Conservation (phyloP, 1,284 basidiomycete genomes). For the Chondrostereum purpureum region DNA sequence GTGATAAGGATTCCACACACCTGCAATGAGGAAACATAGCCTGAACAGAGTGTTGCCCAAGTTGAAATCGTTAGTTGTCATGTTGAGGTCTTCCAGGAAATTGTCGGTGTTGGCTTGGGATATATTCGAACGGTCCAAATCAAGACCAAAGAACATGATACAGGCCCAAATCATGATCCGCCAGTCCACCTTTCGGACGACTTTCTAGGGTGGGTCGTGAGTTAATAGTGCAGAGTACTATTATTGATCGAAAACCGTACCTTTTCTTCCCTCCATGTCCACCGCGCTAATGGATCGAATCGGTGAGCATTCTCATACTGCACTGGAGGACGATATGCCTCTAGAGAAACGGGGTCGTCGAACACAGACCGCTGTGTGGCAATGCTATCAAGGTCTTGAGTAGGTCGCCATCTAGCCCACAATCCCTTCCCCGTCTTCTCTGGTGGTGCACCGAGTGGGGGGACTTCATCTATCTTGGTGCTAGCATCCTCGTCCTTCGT, state of each 20-base stretch:
- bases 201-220: slow-evolving; percentile 24
- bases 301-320: slow-evolving; percentile 57
- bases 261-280: slow-evolving; percentile 68
- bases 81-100: slow-evolving; percentile 43
- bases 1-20: slow-evolving; percentile 17
- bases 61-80: slow-evolving; percentile 57
- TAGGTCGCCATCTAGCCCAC: slow-evolving; percentile 18
- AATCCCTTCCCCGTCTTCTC: slow-evolving; percentile 18
- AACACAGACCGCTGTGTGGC: slow-evolving; percentile 58
- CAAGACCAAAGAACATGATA: slow-evolving; percentile 58
- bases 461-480: slow-evolving; percentile 11
- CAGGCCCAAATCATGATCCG: slow-evolving; percentile 60
- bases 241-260: slow-evolving; percentile 21
- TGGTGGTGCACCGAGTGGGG: slow-evolving; percentile 24
- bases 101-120: slow-evolving; percentile 51
- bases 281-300: slow-evolving; percentile 61
- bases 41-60: slow-evolving; percentile 56
- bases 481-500: slow-evolving; percentile 19
- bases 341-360: slow-evolving; percentile 46
- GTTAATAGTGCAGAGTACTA: no score
- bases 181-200: slow-evolving; percentile 57
- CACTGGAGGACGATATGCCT: slow-evolving; percentile 48
- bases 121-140: slow-evolving; percentile 41
- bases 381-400: slow-evolving; percentile 36
- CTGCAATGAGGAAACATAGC: slow-evolving; percentile 52